Evolutionary conservation across 371 early-diverging fungal species (phyloP).

Genomic region (Rhizopus microsporus): DNA sequence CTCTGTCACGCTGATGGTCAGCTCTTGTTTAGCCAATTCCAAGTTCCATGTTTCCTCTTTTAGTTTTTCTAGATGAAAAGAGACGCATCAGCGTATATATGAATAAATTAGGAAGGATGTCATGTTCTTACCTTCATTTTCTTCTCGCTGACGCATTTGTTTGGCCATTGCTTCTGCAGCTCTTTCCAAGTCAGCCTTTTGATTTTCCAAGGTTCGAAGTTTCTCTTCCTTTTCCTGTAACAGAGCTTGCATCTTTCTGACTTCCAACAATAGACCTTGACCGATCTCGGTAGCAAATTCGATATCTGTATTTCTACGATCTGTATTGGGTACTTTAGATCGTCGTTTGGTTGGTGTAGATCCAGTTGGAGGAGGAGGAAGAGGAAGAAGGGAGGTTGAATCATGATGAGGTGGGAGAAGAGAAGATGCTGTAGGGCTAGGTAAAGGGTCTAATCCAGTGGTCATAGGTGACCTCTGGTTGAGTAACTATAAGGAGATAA

Average conservation of each 20-base stretch:
- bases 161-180: constrained; percentile 66
- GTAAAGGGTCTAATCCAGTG: constrained; percentile 43
- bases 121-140: constrained; percentile 56
- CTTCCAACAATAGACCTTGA: constrained; percentile 54
- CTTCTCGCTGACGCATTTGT: constrained; percentile 60
- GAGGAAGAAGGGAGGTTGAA: constrained; percentile 38
- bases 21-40: constrained; percentile 61
- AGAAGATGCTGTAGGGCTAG: constrained; percentile 44
- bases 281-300: constrained; percentile 61
- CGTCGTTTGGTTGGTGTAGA: constrained; percentile 55
- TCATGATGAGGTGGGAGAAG: constrained; percentile 39
- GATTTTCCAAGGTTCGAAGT: constrained; percentile 62
- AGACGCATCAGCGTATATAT: background rate
- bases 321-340: constrained; percentile 51
- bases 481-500: constrained; percentile 23
- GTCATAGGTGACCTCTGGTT: constrained; percentile 27
- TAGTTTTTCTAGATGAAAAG: constrained; percentile 36
- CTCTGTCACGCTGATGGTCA: constrained; percentile 54
- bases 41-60: constrained; percentile 68
- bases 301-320: constrained; percentile 55
- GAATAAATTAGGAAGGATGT: too few relatives aligned
- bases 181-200: constrained; percentile 65
- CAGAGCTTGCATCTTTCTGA: constrained; percentile 53
- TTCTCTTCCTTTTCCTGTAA: constrained; percentile 67
- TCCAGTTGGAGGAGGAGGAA: constrained; percentile 47